Evolutionary conservation across 768 basidiomycete genomes (phyloP).

Genomic region (Trametes cubensis): DNA sequence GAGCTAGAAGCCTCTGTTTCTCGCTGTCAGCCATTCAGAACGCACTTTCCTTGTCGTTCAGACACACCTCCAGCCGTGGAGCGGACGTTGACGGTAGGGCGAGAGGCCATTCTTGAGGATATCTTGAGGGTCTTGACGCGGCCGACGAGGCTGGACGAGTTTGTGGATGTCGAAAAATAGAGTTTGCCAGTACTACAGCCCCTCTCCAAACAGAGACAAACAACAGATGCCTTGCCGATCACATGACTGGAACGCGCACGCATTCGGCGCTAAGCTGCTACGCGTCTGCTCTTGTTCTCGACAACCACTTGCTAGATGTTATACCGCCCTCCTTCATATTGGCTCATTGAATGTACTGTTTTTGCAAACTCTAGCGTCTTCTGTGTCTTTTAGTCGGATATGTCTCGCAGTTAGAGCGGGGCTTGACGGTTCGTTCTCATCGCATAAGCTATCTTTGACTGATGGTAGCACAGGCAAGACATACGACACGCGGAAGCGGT

Average conservation of each 20-base stretch:
- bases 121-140: conserved; percentile 47
- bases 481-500: no score
- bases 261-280: not conserved
- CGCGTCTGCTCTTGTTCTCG: not conserved
- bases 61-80: conserved; percentile 71
- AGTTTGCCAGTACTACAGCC: conserved; percentile 31
- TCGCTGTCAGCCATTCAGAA: conserved; percentile 9
- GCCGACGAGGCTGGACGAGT: conserved; percentile 26
- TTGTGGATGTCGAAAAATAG: conserved; percentile 28
- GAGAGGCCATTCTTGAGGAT: conserved; percentile 76
- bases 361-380: no score
- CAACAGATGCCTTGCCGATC: not conserved
- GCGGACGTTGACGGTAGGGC: conserved; percentile 88
- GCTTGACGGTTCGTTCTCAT: no score
- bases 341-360: no score
- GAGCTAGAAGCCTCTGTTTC: conserved; percentile 79
- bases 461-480: no score
- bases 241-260: not conserved
- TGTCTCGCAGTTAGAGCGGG: no score
- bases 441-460: no score
- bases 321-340: no score
- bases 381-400: no score
- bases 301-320: no score
- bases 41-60: not conserved
- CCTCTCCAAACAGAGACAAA: conserved; percentile 22